Evolutionary conservation across 805 yeast genomes (phyloP).

Genomic region (Candida nemodendra): DNA sequence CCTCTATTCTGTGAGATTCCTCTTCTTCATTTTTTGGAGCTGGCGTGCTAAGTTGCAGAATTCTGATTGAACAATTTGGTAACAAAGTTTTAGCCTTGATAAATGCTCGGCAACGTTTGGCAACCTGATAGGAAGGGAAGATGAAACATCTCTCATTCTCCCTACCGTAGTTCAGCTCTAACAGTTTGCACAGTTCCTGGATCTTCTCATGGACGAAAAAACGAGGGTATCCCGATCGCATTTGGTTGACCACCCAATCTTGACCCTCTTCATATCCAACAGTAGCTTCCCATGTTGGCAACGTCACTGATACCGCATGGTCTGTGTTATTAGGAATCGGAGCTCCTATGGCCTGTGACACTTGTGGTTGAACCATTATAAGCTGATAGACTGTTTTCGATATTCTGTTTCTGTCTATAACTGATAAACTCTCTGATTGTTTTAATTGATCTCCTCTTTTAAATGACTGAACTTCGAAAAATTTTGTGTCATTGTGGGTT

Average conservation of each 20-base stretch:
- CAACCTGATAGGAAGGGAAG: slow-evolving; percentile 75
- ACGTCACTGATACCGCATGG: slow-evolving; percentile 92
- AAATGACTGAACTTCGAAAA: no score
- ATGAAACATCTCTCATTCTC: slow-evolving; percentile 73
- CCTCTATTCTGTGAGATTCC: slow-evolving; percentile 56
- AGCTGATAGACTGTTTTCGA: no score
- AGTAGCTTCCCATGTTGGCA: slow-evolving; percentile 94
- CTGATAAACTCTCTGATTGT: no score
- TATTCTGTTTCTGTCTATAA: no score
- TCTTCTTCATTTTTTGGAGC: slow-evolving; percentile 63
- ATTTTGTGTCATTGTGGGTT: no score
- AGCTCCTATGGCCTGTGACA: slow-evolving; percentile 60
- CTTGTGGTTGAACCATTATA: slow-evolving; percentile 12
- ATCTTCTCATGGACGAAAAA: slow-evolving; percentile 68
- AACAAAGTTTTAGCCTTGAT: slow-evolving; percentile 47
- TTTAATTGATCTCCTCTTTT: no score
- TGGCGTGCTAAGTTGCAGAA: slow-evolving; percentile 71
- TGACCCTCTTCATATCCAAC: slow-evolving; percentile 93
- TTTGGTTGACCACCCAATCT: slow-evolving; percentile 69
- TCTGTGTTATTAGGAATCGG: slow-evolving; percentile 87
- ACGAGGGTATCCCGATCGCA: slow-evolving; percentile 89
- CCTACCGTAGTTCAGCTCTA: slow-evolving; percentile 73
- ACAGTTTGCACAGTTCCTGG: slow-evolving; percentile 49
- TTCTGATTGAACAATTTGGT: slow-evolving; percentile 46
- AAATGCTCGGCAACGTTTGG: slow-evolving; percentile 82